Percentiles rank a stretch among this genome's conserved stretches.
phyloP scores from a whole-genome alignment of 2,329 filamentous ascomycete species.

The Trichoderma sp. region DNA sequence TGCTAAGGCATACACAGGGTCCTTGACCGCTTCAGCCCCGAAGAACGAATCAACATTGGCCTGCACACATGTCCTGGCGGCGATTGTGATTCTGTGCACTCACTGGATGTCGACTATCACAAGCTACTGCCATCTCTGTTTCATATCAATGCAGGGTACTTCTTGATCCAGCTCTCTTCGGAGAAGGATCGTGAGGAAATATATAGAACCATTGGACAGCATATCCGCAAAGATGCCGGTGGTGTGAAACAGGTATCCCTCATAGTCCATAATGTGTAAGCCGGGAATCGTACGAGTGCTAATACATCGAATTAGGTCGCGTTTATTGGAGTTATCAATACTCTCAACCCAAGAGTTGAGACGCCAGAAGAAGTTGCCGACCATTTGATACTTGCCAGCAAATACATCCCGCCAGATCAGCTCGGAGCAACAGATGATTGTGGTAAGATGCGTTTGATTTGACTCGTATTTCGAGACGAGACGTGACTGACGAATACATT shows the following conservation, averaged over 20 bases:
- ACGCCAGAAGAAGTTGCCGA: conserved; percentile 25
- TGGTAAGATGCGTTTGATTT: neutral
- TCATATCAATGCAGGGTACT: conserved; percentile 26
- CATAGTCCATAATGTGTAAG: neutral
- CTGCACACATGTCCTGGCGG: conserved; percentile 27
- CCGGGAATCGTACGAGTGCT: no score
- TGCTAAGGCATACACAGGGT: conserved; percentile 3
- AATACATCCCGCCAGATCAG: conserved; percentile 23
- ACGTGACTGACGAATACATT: neutral
- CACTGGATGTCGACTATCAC: conserved; percentile 23
- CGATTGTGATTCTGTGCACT: conserved; percentile 26
- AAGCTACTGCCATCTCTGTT: conserved; percentile 22
- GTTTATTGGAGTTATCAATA: conserved; percentile 25
- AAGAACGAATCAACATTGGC: conserved; percentile 25
- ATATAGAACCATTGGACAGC: conserved; percentile 22
- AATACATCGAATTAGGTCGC: neutral
- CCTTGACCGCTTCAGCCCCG: conserved; percentile 19
- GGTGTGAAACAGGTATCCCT: conserved; percentile 25
- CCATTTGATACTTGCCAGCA: conserved; percentile 21
- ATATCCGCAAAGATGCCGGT: conserved; percentile 23
- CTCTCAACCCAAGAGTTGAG: conserved; percentile 24
- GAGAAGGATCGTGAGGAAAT: conserved; percentile 23
- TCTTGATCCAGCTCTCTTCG: conserved; percentile 25
- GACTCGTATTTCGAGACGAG: neutral
- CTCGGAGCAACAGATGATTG: conserved; percentile 27